Evolutionary conservation across 495 filamentous ascomycete species (phyloP).

Genomic region (Aspergillus baeticus): DNA sequence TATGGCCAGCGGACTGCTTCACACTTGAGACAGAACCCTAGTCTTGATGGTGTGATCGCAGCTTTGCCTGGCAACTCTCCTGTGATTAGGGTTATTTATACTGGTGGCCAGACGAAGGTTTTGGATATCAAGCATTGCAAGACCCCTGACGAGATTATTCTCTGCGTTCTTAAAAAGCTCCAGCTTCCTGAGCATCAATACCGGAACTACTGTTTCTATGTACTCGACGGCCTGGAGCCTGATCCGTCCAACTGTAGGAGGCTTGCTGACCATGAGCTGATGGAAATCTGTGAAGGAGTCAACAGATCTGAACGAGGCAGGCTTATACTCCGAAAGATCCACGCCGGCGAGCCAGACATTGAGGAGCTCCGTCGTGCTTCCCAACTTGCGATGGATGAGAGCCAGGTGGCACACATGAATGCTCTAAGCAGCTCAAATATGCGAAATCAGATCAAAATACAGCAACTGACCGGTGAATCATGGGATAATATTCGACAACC

Average conservation of each 20-base stretch:
- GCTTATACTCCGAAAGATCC: constrained; percentile 85
- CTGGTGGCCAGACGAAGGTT: constrained; percentile 84
- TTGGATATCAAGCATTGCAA: constrained; percentile 86
- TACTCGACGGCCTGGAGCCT: constrained; percentile 78
- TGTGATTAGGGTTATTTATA: constrained; percentile 88
- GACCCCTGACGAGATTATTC: constrained; percentile 86
- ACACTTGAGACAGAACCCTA: constrained; percentile 58
- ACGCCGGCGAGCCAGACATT: constrained; percentile 78
- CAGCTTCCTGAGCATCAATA: constrained; percentile 71
- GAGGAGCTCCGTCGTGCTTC: constrained; percentile 80
- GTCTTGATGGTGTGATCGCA: constrained; percentile 77
- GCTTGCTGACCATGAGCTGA: constrained; percentile 79
- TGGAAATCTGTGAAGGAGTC: constrained; percentile 69
- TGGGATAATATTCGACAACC: constrained; percentile 82
- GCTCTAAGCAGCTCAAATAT: constrained; percentile 60
- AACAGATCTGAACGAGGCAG: constrained; percentile 74
- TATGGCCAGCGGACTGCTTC: constrained; percentile 38
- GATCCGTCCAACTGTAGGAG: constrained; percentile 74
- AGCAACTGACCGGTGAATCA: constrained; percentile 79
- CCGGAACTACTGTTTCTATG: constrained; percentile 79
- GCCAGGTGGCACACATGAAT: constrained; percentile 65
- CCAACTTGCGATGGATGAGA: constrained; percentile 79
- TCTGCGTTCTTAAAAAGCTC: constrained; percentile 81
- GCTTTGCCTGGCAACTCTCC: constrained; percentile 75
- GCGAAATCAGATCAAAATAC: constrained; percentile 72